Base-by-base conservation (phyloP, 805 yeast genomes). In the Wickerhamomyces pijperi region DNA sequence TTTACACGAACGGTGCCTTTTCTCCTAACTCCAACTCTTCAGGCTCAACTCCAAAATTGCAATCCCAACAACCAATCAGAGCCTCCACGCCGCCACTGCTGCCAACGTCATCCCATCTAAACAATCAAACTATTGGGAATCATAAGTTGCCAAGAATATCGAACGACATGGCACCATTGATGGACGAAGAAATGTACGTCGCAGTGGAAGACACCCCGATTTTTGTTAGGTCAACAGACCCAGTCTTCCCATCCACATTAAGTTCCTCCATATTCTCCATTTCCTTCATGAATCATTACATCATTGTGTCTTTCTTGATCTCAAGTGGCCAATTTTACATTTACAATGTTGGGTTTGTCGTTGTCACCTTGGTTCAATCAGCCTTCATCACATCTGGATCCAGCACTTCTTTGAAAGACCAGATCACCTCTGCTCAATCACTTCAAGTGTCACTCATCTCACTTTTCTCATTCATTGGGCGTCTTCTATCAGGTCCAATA, bases 291-390 rank as follows among this genome's bases (percentile, higher is more conserved):
- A 58, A 68, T 8, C 79, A 75, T 46, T 78, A 66, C 46, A 35
- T 74, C 6, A 64, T 76, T n/a, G 61, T 79, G 19, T 74, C 82
- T 0, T 55, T 72, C 5, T 58, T 74, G 34, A 72, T 78, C 51
- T 79, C 84, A 1, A 63, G 76, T 34, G 83, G 87, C 3, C 88
- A 81, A 53, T 71, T 74, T 56, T 82, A 81, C 51, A 81, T 82
- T 20, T 82, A 68, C 50, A 70, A 82, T 3, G 78, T 82, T 28
- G 94, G 94, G 0, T 82, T 76, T 49, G 67, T 82, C n/a, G 82
- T 79, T 9, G 68, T 62, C 37, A 67, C 72, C 0, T 70, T 67
- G 44, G 56, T 60, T 12, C 58, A 50, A 45, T 53, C 63, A 2
- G 34, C 44, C 45, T 40, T 60, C 5, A 43, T 2, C 32, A 46